A percentile compares a stretch with the other conserved stretches of the same genome.
Evolutionary conservation across 495 filamentous ascomycete species (phyloP).

Genomic region (Hamigera avellanea): DNA sequence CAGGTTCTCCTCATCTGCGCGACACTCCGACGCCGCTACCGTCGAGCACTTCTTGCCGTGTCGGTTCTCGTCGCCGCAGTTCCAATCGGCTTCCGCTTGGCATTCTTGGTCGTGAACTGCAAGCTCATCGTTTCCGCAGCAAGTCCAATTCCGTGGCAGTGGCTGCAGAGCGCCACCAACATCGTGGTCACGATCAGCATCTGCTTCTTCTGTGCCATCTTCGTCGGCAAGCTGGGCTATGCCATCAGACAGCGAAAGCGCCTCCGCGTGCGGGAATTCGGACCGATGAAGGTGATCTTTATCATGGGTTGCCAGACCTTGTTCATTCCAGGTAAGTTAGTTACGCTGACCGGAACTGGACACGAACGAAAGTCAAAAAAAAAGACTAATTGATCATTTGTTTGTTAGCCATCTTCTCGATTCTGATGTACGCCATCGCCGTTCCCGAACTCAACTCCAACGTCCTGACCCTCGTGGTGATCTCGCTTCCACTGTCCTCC

Average conservation of each 20-base stretch:
- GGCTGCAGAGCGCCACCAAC: conserved; percentile 41
- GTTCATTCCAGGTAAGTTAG: conserved; percentile 67
- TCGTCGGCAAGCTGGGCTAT: conserved; percentile 56
- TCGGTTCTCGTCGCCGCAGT: conserved; percentile 42
- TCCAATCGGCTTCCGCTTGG: conserved; percentile 49
- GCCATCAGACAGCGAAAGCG: conserved; percentile 45
- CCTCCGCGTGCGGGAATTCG: conserved; percentile 48
- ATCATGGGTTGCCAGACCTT: conserved; percentile 69
- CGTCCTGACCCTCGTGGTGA: conserved; percentile 52
- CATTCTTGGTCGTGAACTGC: conserved; percentile 44
- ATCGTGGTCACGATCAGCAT: conserved; percentile 52
- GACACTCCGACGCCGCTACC: conserved; percentile 31
- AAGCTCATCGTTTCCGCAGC: conserved; percentile 31
- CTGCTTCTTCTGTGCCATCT: conserved; percentile 64
- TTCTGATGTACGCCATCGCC: conserved; percentile 42
- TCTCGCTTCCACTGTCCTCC: conserved; percentile 70
- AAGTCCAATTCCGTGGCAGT: conserved; percentile 11
- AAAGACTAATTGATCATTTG: conserved; percentile 1
- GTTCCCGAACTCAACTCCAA: conserved; percentile 51
- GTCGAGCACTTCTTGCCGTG: conserved; percentile 28
- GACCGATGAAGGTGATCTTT: conserved; percentile 60
- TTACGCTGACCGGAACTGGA: no score
- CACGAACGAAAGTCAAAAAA: conserved; percentile 1
- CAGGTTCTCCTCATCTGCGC: conserved; percentile 57
- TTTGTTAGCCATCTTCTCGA: conserved; percentile 53